Evolutionary conservation across 1,284 basidiomycete species (phyloP), one percentile per base, ranked within the genome.

Genomic region (Ganoderma meredithae): DNA sequence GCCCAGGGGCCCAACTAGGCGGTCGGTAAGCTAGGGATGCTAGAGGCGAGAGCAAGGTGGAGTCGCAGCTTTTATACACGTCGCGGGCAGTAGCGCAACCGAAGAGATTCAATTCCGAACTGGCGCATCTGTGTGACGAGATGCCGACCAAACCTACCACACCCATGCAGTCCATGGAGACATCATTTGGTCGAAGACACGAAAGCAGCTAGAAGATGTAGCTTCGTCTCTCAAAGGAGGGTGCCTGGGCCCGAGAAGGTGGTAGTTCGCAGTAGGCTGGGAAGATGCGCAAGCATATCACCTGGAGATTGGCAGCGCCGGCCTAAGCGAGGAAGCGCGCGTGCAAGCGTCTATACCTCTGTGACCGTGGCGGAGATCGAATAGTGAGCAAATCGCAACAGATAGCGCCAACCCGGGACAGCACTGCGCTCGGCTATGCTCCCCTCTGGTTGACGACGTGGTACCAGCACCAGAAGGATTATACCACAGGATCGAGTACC

Each of bases 21-120:
- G 41, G 67, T 39, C 44, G 66, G 64, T 70, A 70, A 68, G 69
- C 68, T 70, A 71, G 66, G 60, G 56, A 60, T 69, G 71, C 69
- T 67, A 31, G 62, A 17, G 22, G 53, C 25, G 25, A 25, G 49
- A 39, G 36, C 27, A n/a, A 8, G 56, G 19, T 2, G 40, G 12
- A n/a, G 39, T 41, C n/a, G 55, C 39, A 39, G 56, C 39, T 12
- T 36, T 59, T 59, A 59, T 59, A 59, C 36, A 59, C 36, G 36
- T 13, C 56, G 36, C 59, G 55, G 49, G 64, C 22, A 36, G 27
- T 31, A 40, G 17, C 27, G 53, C 62, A 47, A 47, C 44, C 44
- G 55, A 27, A 27, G 15, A 58, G 56, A 59, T 59, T 56, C 31
- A 31, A 56, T 33, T 31, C 53, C 33, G 27, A 36, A n/a, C 27